Evolutionary conservation across 139 green algal genomes (phyloP).

Genomic region (Chlamydomonas sp.): DNA sequence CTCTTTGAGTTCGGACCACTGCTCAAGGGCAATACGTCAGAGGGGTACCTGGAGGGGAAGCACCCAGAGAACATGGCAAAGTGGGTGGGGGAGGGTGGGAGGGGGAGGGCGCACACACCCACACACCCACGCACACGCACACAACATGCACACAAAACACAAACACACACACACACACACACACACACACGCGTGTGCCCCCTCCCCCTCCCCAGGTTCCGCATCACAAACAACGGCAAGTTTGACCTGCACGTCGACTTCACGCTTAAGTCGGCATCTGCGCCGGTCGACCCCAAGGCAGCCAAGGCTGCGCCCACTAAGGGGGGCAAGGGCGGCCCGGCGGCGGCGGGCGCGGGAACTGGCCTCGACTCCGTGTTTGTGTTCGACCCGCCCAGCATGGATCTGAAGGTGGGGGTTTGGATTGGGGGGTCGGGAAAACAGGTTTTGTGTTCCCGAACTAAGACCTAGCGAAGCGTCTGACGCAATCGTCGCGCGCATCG

Average conservation of each 20-base stretch:
- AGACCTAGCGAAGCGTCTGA: conserved; percentile 42
- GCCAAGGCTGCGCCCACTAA: conserved; percentile 19
- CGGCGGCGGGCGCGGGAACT: background rate
- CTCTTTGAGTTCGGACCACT: conserved; percentile 76
- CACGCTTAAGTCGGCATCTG: conserved; percentile 51
- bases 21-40: conserved; percentile 39
- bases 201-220: too few relatives aligned
- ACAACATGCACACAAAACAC: too few relatives aligned
- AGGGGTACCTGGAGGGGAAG: conserved; percentile 26
- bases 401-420: conserved; percentile 51
- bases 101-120: too few relatives aligned
- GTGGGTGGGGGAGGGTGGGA: too few relatives aligned
- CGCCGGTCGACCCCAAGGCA: too few relatives aligned
- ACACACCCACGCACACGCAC: too few relatives aligned
- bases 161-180: too few relatives aligned
- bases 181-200: too few relatives aligned
- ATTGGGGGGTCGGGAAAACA: too few relatives aligned
- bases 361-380: conserved; percentile 32
- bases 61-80: conserved; percentile 53
- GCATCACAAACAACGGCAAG: conserved; percentile 73
- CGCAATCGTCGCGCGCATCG: conserved; percentile 50
- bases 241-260: conserved; percentile 58
- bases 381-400: conserved; percentile 37
- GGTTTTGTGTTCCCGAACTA: conserved; percentile 57
- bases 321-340: conserved; percentile 14